These are phyloP conservation scores for Cordyceps tenuipes DNA, from an alignment of 2,329 filamentous ascomycete genomes.

Conservation along the genomic window DNA sequence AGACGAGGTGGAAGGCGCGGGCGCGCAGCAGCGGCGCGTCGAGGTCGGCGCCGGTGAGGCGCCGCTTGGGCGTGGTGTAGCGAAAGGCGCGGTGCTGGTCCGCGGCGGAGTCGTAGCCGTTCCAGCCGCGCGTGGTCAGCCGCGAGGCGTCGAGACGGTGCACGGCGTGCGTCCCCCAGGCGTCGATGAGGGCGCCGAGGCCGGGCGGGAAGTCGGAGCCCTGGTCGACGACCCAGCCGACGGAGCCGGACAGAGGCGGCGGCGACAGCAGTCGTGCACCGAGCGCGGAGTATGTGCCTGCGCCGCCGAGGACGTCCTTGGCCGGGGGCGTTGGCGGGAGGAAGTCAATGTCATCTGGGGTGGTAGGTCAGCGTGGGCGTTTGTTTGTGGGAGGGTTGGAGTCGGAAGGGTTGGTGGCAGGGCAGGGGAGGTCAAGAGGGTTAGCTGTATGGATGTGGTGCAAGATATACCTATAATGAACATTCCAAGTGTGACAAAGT, in stretches of 20 bases:
- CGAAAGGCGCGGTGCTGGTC: conserved; percentile 68
- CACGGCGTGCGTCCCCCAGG: conserved; percentile 69
- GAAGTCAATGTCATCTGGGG: conserved; percentile 83
- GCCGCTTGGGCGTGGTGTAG: conserved; percentile 80
- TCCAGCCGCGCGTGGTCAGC: conserved; percentile 85
- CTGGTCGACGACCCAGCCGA: conserved; percentile 88
- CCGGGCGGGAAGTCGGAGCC: conserved; percentile 75
- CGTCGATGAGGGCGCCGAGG: conserved; percentile 54
- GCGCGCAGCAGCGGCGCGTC: conserved; percentile 58
- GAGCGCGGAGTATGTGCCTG: conserved; percentile 76
- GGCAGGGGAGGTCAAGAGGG: neutral
- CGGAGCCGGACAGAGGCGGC: conserved; percentile 50
- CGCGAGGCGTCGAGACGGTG: conserved; percentile 58
- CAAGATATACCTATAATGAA: conserved; percentile 55
- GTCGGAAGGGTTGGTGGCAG: neutral
- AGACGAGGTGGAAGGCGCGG: conserved; percentile 80
- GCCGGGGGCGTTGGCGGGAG: conserved; percentile 59
- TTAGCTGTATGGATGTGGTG: neutral
- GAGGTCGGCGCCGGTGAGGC: conserved; percentile 66
- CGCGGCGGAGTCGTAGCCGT: conserved; percentile 64
- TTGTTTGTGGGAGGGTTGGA: neutral
- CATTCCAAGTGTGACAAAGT: conserved; percentile 66
- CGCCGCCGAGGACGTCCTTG: conserved; percentile 76
- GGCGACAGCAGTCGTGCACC: conserved; percentile 85
- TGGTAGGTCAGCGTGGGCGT: conserved; percentile 4